Evolutionary conservation across 140 eudicot species (phyloP).

Genomic region (Ambrosia hybrid): DNA sequence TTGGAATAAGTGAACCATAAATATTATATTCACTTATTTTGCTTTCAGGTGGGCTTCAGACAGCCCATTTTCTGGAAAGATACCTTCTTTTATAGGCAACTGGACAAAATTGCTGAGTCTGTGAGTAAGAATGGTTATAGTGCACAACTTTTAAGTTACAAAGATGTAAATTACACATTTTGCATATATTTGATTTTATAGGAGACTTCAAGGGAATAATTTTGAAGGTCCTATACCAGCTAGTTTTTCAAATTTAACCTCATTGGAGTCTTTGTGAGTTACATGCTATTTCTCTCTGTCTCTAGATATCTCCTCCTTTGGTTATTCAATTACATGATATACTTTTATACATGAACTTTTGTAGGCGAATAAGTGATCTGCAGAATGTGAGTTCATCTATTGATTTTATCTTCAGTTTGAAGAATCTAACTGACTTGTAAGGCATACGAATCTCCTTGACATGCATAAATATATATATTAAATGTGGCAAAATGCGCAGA

Average conservation of each 20-base stretch:
- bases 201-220: slow-evolving; percentile 78
- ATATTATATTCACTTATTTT: slow-evolving; percentile 9
- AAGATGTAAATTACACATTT: slow-evolving; percentile 16
- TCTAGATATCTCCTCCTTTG: slow-evolving; percentile 7
- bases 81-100: slow-evolving; percentile 70
- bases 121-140: slow-evolving; percentile 43
- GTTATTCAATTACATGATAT: background rate
- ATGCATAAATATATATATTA: background rate
- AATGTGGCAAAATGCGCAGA: background rate
- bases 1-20: background rate
- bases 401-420: slow-evolving; percentile 53
- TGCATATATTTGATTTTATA: slow-evolving; percentile 24
- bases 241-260: slow-evolving; percentile 57
- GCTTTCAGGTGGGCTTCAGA: slow-evolving; percentile 78
- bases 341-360: slow-evolving; percentile 21
- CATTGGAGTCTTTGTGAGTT: slow-evolving; percentile 59
- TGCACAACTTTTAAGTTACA: slow-evolving; percentile 1
- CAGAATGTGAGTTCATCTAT: slow-evolving; percentile 71
- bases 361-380: slow-evolving; percentile 77
- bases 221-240: slow-evolving; percentile 81
- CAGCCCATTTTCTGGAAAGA: slow-evolving; percentile 56
- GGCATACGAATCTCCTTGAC: slow-evolving; percentile 24
- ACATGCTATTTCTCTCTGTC: slow-evolving; percentile 16
- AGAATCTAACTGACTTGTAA: slow-evolving; percentile 43
- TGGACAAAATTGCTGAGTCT: slow-evolving; percentile 49